These are phyloP conservation scores for Kandelia obovata DNA, from an alignment of 345 rosid species.

Conservation along the genomic window DNA sequence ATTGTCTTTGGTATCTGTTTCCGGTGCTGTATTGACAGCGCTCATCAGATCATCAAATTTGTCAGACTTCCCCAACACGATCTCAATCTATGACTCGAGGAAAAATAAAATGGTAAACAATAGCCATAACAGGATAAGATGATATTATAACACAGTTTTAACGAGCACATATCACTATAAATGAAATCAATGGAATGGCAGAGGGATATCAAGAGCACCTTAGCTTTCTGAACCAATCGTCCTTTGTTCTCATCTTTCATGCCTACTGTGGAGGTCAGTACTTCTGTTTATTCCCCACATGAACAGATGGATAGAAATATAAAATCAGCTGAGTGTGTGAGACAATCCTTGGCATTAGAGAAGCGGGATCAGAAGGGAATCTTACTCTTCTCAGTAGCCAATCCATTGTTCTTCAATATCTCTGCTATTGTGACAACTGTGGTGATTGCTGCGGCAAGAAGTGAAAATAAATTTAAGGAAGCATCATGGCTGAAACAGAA, in stretches of 20 bases:
- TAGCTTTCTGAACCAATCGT: conserved; percentile 73
- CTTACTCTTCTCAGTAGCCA: conserved; percentile 86
- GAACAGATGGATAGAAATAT: not conserved
- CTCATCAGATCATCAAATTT: conserved; percentile 64
- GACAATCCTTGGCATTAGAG: not conserved
- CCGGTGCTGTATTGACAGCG: conserved; percentile 25
- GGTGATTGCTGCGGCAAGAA: conserved; percentile 19
- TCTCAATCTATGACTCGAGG: conserved; percentile 50
- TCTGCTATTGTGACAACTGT: conserved; percentile 55
- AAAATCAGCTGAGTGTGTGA: not conserved
- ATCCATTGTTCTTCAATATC: conserved; percentile 86
- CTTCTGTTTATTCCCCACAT: conserved; percentile 39
- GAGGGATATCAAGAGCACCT: conserved; percentile 35
- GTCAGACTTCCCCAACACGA: conserved; percentile 66
- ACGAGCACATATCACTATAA: not conserved
- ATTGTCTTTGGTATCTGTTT: conserved; percentile 25
- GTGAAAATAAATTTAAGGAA: not conserved
- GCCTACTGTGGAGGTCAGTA: conserved; percentile 77
- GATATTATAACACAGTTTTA: not conserved
- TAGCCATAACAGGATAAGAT: not conserved
- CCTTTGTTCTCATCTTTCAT: conserved; percentile 87
- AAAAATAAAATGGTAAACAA: not conserved
- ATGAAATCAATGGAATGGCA: not conserved
- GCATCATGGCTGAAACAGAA: not conserved
- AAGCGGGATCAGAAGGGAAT: not conserved